phyloP scores from a whole-genome alignment of 345 rosid genomes.

The Chamaenerion angustifolium region DNA sequence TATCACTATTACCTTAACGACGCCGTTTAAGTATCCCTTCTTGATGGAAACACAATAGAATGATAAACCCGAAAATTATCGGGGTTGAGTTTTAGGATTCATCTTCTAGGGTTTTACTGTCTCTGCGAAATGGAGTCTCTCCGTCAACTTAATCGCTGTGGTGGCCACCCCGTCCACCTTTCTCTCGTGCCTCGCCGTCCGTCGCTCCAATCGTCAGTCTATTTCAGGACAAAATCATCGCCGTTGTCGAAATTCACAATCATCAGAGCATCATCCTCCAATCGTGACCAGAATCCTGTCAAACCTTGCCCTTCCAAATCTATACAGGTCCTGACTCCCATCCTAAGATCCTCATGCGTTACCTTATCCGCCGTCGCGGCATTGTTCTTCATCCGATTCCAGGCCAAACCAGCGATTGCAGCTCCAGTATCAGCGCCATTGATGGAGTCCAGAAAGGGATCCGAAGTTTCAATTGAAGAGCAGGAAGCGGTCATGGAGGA shows the following conservation, averaged over 20 bases:
- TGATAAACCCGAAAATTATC: too few relatives aligned
- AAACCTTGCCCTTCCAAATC: slow-evolving; percentile 11
- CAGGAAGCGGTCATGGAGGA: slow-evolving; percentile 52
- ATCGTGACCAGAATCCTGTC: slow-evolving; percentile 9
- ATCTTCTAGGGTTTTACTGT: too few relatives aligned
- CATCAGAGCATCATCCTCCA: slow-evolving; percentile 32
- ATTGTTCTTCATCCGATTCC: slow-evolving; percentile 37
- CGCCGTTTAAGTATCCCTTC: too few relatives aligned
- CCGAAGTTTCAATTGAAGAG: slow-evolving; percentile 11
- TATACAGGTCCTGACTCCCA: slow-evolving; percentile 9
- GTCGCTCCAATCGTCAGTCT: slow-evolving; percentile 20
- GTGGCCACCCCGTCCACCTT: slow-evolving; percentile 28
- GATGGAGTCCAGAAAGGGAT: slow-evolving; percentile 15
- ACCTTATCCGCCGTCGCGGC: slow-evolving; percentile 49
- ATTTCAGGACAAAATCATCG: slow-evolving; percentile 18
- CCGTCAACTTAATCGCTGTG: slow-evolving; percentile 20
- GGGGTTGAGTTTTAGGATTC: too few relatives aligned
- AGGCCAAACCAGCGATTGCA: slow-evolving; percentile 46
- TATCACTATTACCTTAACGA: too few relatives aligned
- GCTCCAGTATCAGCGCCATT: slow-evolving; percentile 22
- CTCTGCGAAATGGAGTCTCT: slow-evolving; percentile 36
- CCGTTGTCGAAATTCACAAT: slow-evolving; percentile 16
- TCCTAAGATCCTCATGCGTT: slow-evolving; percentile 41
- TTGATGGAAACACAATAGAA: too few relatives aligned
- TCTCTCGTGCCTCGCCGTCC: slow-evolving; percentile 32